A percentile compares a stretch with the other conserved stretches of the same genome.
phyloP scores from a whole-genome alignment of 2,329 filamentous ascomycete genomes.

The Ustilaginoidea virens region DNA sequence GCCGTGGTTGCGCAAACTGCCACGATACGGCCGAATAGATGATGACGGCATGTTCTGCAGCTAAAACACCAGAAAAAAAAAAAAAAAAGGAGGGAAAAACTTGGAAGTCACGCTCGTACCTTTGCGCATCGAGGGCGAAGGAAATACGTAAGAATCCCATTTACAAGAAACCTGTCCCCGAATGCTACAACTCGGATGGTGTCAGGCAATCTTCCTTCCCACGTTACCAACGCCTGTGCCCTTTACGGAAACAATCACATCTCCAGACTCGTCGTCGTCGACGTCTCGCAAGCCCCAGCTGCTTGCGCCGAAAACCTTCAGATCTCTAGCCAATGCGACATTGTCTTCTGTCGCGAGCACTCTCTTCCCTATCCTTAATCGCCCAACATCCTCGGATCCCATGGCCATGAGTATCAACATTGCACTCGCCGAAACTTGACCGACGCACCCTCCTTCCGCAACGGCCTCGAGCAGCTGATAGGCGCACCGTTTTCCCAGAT shows the following conservation, averaged over 20 bases:
- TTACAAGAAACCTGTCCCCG: too few relatives aligned
- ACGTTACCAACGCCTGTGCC: constrained; percentile 90
- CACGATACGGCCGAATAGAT: constrained; percentile 8
- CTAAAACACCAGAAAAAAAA: too few relatives aligned
- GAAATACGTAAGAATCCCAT: too few relatives aligned
- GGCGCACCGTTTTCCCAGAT: constrained; percentile 76
- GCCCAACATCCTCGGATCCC: constrained; percentile 90
- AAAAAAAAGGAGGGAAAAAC: neutral
- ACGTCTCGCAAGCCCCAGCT: constrained; percentile 80
- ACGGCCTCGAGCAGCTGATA: constrained; percentile 79
- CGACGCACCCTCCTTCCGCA: constrained; percentile 67
- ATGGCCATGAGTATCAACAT: constrained; percentile 90
- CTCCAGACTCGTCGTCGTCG: constrained; percentile 45
- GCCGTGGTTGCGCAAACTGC: constrained; percentile 15
- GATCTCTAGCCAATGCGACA: constrained; percentile 66
- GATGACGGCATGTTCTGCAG: constrained; percentile 1
- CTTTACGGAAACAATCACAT: constrained; percentile 81
- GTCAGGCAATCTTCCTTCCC: constrained; percentile 66
- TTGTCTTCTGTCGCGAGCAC: constrained; percentile 69
- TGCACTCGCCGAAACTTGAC: constrained; percentile 53
- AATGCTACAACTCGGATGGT: too few relatives aligned
- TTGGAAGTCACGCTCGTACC: too few relatives aligned
- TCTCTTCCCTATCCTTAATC: constrained; percentile 66
- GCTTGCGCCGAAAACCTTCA: constrained; percentile 76
- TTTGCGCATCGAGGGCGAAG: too few relatives aligned